A percentile compares a stretch with the other conserved stretches of the same genome.
Evolutionary conservation across 441 rosid genomes (phyloP).

Genomic region (Oxalis stricta): DNA sequence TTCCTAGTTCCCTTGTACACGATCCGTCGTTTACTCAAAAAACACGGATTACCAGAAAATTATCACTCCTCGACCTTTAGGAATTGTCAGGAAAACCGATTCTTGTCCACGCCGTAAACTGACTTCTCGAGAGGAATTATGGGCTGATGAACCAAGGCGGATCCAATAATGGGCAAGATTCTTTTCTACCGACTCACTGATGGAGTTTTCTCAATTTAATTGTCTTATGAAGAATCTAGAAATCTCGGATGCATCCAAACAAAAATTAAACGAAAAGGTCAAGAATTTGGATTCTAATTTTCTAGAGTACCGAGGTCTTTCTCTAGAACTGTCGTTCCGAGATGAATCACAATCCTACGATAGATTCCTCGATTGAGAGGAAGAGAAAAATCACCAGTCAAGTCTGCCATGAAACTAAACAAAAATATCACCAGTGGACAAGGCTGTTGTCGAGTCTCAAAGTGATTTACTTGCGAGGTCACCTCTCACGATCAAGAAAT

Average conservation of each 20-base stretch:
- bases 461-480: too few species aligned
- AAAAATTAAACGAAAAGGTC: slow-evolving; percentile 1
- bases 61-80: too few species aligned
- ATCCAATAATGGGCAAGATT: background rate
- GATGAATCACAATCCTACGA: too few species aligned
- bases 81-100: too few species aligned
- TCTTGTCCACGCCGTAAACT: background rate
- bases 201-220: background rate
- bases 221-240: background rate
- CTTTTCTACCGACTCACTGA: background rate
- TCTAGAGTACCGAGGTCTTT: background rate
- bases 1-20: slow-evolving; percentile 27
- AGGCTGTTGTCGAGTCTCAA: too few species aligned
- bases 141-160: background rate
- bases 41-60: background rate
- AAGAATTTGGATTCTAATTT: background rate
- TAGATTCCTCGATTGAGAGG: too few species aligned
- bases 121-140: background rate
- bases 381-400: too few species aligned
- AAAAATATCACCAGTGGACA: too few species aligned
- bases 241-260: background rate
- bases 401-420: too few species aligned
- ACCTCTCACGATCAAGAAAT: background rate
- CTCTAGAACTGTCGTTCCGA: too few species aligned
- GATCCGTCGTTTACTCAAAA: slow-evolving; percentile 12